Conservation (phyloP, 805 yeast genomes). For the Wickerhamomyces chaumierensis region DNA sequence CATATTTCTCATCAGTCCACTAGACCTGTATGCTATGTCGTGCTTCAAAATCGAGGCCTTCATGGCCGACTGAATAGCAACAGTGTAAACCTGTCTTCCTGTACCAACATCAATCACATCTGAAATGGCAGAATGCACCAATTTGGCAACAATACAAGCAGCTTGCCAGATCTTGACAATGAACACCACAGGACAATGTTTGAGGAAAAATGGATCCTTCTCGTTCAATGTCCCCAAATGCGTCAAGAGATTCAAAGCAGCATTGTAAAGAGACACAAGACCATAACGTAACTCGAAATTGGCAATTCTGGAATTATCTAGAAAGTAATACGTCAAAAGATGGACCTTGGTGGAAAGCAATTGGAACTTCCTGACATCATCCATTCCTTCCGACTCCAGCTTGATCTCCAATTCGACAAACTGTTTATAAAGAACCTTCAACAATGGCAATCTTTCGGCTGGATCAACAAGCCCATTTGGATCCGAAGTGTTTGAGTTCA, state of each 20-base stretch:
- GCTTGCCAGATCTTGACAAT: slow-evolving; percentile 87
- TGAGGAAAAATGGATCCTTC: slow-evolving; percentile 50
- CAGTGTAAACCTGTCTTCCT: slow-evolving; percentile 60
- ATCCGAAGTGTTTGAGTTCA: slow-evolving; percentile 61
- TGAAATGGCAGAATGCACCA: slow-evolving; percentile 66
- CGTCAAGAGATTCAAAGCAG: slow-evolving; percentile 58
- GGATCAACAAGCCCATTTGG: slow-evolving; percentile 54
- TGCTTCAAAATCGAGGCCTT: slow-evolving; percentile 81
- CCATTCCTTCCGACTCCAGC: slow-evolving; percentile 37
- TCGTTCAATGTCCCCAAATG: slow-evolving; percentile 56
- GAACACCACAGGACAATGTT: slow-evolving; percentile 75
- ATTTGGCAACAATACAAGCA: slow-evolving; percentile 68
- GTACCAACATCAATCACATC: slow-evolving; percentile 54
- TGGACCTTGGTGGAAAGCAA: slow-evolving; percentile 72
- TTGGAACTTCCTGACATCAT: slow-evolving; percentile 60
- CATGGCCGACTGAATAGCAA: slow-evolving; percentile 56
- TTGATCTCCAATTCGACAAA: slow-evolving; percentile 66
- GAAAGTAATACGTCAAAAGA: slow-evolving; percentile 67
- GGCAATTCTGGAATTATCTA: slow-evolving; percentile 36
- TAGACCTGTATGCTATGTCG: slow-evolving; percentile 85
- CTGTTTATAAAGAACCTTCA: slow-evolving; percentile 60
- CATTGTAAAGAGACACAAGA: slow-evolving; percentile 65
- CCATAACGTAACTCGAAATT: slow-evolving; percentile 60
- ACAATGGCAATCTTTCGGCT: slow-evolving; percentile 62
- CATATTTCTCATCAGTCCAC: slow-evolving; percentile 88